Conservation (phyloP, 805 yeast species). For the Zygotorulaspora sp. region DNA sequence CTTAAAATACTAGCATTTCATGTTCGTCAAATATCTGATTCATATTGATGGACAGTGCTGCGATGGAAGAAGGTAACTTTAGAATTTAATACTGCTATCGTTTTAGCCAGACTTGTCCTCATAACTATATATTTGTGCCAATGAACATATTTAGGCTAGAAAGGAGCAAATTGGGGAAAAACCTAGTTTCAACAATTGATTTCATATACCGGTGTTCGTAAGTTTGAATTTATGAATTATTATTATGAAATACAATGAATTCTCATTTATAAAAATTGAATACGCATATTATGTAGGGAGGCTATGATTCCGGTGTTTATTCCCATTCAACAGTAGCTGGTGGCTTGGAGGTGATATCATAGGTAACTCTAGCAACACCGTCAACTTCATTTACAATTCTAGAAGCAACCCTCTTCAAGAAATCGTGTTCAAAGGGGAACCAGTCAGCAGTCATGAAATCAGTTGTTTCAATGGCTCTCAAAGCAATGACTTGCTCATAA, state of each 20-base stretch:
- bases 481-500: constrained; percentile 97
- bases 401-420: constrained; percentile 88
- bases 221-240: no score
- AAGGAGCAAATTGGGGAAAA: no score
- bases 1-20: no score
- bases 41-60: no score
- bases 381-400: constrained; percentile 98
- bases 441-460: constrained; percentile 99
- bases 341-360: constrained; percentile 97
- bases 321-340: constrained; percentile 99
- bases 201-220: no score
- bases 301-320: constrained; percentile 37
- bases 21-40: no score
- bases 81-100: no score
- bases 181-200: no score
- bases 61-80: no score
- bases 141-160: no score
- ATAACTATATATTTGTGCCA: no score
- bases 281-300: not conserved
- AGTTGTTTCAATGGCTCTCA: constrained; percentile 94
- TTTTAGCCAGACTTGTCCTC: no score
- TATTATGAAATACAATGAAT: not conserved
- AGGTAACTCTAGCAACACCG: constrained; percentile 98
- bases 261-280: not conserved
- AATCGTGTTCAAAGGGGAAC: constrained; percentile 87